Evolutionary conservation across 2,329 filamentous ascomycete species (phyloP), one percentile per base, ranked within the genome.

Genomic region (Aciculosporium take): DNA sequence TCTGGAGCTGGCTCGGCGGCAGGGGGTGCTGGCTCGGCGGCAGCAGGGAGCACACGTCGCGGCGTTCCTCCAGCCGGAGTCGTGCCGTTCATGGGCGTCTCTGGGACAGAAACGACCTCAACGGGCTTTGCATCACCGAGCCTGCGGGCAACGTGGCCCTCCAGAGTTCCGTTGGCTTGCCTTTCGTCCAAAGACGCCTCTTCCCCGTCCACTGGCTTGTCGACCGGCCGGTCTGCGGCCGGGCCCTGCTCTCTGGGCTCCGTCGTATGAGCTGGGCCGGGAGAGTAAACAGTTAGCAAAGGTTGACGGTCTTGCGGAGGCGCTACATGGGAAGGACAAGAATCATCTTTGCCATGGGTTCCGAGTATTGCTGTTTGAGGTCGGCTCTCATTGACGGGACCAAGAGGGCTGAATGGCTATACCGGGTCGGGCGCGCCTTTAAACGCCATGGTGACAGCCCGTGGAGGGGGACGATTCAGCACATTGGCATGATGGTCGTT

Each of bases 51-150:
- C 45, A 58, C 61, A 2, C 57, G 61, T 31, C 57, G 48, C 6
- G 58, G 60, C 3, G 56, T 58, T 25, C 55, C 61, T 18, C 56
- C 59, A 12, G 53, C 59, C 2, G 61, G 58, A 23, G 61, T 62
- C 35, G 45, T 44, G 15, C 49, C 49, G 32, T 61, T 56, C 39
- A 61, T 40, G 18, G 63, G 62, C 7, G 59, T 65, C 48, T 62
- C 48, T 15, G 58, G 57, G 7, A 57, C 55, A 13, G 59, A 59
- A 18, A 49, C 51, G 35, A 62, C 48, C 49, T 63, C 58, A 29
- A 61, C 60, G 5, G 60, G 56, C 46, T 58, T 59, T 7, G 59
- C 56, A 18, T 41, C 44, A 13, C 42, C 48, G 6, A 46, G 33
- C 1, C 41, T 43, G 21, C 53, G 47, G 31, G 48, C 44, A 29